Conservation (phyloP, 768 basidiomycete genomes). For the Mycena galopus region DNA sequence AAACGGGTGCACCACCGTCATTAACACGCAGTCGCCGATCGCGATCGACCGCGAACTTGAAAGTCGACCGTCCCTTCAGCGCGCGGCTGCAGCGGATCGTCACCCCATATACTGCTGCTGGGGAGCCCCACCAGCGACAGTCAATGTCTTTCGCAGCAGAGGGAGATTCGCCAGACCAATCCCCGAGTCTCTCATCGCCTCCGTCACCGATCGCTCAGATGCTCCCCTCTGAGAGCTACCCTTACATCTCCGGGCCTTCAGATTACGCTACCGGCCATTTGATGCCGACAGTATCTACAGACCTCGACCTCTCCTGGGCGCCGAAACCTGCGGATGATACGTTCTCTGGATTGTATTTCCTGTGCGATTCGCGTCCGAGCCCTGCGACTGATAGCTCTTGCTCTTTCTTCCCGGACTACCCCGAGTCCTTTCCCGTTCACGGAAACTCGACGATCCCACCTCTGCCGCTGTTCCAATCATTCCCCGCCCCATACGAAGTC, state of each 20-base stretch:
- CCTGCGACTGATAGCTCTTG: not conserved
- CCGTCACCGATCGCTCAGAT: slow-evolving; percentile 14
- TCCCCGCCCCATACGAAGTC: slow-evolving; percentile 1
- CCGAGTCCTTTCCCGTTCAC: slow-evolving; percentile 1
- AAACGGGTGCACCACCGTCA: slow-evolving; percentile 42
- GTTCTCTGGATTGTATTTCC: not conserved
- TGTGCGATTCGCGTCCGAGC: not conserved
- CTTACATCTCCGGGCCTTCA: not conserved
- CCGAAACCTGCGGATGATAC: not conserved
- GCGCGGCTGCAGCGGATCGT: slow-evolving; percentile 10
- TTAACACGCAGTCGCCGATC: slow-evolving; percentile 29
- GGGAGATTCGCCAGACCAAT: not conserved
- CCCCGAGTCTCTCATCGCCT: slow-evolving; percentile 6
- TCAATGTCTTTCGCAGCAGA: not conserved
- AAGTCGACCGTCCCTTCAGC: slow-evolving; percentile 13
- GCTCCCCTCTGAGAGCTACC: not conserved
- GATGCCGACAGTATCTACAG: not conserved
- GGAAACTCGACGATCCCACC: not conserved
- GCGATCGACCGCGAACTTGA: slow-evolving; percentile 6
- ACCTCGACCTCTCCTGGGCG: not conserved
- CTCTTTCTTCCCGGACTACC: not conserved
- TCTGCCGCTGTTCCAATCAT: not conserved
- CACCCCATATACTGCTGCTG: slow-evolving; percentile 12
- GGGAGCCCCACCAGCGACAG: not conserved
- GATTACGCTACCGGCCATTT: not conserved